A percentile compares a stretch with the other conserved stretches of the same genome.
These are phyloP conservation scores for Candida michaelii DNA, from an alignment of 805 yeast genomes.

Conservation along the genomic window DNA sequence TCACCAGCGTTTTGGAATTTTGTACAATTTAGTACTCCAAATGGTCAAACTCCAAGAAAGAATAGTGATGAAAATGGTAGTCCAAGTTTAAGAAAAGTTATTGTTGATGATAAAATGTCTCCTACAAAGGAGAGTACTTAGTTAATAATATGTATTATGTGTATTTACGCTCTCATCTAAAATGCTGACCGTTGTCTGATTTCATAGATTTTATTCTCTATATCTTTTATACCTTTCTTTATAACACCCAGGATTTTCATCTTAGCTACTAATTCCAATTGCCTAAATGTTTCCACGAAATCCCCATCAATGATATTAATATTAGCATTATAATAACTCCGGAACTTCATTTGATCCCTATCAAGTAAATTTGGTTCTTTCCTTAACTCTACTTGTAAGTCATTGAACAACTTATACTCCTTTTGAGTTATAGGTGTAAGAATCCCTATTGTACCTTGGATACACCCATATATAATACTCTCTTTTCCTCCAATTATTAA, in stretches of 20 bases:
- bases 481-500: constrained; percentile 64
- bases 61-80: constrained; percentile 40
- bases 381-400: constrained; percentile 50
- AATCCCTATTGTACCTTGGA: constrained; percentile 80
- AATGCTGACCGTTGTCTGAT: constrained; percentile 46
- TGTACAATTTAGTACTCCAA: constrained; percentile 66
- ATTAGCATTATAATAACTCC: constrained; percentile 82
- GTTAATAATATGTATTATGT: constrained; percentile 3
- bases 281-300: constrained; percentile 58
- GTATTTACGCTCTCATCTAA: constrained; percentile 8
- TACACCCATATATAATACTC: constrained; percentile 65
- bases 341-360: constrained; percentile 62
- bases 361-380: constrained; percentile 47
- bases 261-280: constrained; percentile 33
- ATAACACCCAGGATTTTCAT: constrained; percentile 39
- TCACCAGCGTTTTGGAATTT: constrained; percentile 95
- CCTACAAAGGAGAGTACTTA: constrained; percentile 9
- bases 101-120: constrained; percentile 13
- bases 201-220: constrained; percentile 53
- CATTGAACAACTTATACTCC: constrained; percentile 60
- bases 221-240: constrained; percentile 48
- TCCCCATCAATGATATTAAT: constrained; percentile 87
- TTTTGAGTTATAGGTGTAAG: constrained; percentile 65
- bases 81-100: constrained; percentile 37
- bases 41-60: constrained; percentile 44